phyloP scores from a whole-genome alignment of 768 basidiomycete species.

The Hortiboletus flavorubellus region DNA sequence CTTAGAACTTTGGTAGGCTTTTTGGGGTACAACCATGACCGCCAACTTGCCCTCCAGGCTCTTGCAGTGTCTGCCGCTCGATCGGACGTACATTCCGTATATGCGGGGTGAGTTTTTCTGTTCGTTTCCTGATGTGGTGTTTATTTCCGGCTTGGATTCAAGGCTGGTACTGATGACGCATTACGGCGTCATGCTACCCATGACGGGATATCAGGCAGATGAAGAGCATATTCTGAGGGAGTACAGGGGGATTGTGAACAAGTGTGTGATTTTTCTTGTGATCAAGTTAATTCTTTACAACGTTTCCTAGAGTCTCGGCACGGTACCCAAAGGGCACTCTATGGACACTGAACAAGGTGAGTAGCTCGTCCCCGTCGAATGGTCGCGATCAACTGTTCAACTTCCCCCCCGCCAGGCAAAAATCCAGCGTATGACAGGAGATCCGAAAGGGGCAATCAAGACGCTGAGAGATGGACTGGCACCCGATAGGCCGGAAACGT shows the following conservation, averaged over 20 bases:
- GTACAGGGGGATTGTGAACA: constrained; percentile 62
- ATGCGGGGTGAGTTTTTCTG: constrained; percentile 56
- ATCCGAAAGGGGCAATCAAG: constrained; percentile 62
- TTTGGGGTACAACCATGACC: constrained; percentile 72
- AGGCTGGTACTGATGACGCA: constrained; percentile 83
- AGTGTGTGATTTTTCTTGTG: constrained; percentile 36
- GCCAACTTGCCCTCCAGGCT: constrained; percentile 63
- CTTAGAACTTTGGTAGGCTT: constrained; percentile 67
- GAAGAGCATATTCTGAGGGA: constrained; percentile 59
- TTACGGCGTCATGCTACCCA: constrained; percentile 63
- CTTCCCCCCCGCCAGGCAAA: constrained; percentile 50
- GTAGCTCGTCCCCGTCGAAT: background rate
- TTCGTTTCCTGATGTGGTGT: background rate
- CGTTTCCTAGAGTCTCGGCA: constrained; percentile 41
- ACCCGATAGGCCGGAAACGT: constrained; percentile 48
- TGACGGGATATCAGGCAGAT: constrained; percentile 76
- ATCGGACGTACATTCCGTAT: constrained; percentile 70
- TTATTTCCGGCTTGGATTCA: background rate
- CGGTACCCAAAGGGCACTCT: constrained; percentile 65
- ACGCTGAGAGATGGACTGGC: constrained; percentile 57
- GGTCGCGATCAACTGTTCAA: background rate
- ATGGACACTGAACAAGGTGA: constrained; percentile 71
- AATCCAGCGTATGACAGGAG: constrained; percentile 66
- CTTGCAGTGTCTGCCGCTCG: constrained; percentile 64
- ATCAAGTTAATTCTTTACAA: background rate